phyloP scores from a whole-genome alignment of 768 basidiomycete species.

The Tephrocybe sp. region DNA sequence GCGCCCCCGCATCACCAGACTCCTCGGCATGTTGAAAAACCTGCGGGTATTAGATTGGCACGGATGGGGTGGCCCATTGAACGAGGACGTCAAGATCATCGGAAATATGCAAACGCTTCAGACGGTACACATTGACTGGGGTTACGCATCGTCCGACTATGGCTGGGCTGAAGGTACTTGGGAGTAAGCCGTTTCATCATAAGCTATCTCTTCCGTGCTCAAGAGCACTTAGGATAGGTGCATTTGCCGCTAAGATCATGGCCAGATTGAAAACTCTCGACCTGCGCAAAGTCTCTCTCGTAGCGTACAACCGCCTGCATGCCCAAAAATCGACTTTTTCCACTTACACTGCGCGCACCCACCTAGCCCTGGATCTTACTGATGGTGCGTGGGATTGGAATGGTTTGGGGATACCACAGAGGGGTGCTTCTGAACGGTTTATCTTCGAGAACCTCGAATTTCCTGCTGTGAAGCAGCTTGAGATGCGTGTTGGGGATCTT shows the following conservation, averaged over 20 bases:
- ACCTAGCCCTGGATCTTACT: conserved; percentile 19
- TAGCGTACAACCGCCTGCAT: background rate
- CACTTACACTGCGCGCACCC: conserved; percentile 9
- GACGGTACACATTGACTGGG: conserved; percentile 16
- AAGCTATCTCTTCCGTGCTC: too few species aligned
- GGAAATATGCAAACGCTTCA: conserved; percentile 2
- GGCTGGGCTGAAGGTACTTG: conserved; percentile 9
- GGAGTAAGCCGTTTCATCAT: too few species aligned
- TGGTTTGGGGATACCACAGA: conserved; percentile 12
- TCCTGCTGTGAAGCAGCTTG: conserved; percentile 17
- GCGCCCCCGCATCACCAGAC: conserved; percentile 2
- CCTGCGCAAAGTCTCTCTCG: background rate
- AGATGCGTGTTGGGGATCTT: conserved; percentile 18
- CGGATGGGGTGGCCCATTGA: conserved; percentile 9
- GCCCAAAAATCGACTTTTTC: background rate
- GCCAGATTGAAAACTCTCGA: background rate
- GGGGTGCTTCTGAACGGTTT: conserved; percentile 12
- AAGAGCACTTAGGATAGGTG: background rate
- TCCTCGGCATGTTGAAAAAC: conserved; percentile 9
- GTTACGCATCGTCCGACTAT: conserved; percentile 13
- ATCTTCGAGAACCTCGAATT: conserved; percentile 16
- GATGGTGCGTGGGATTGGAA: conserved; percentile 23
- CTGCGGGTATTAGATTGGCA: conserved; percentile 16
- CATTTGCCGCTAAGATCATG: background rate
- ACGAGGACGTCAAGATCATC: conserved; percentile 2